Evolutionary conservation across 1,284 basidiomycete genomes (phyloP).

Genomic region (Irpex sp.): DNA sequence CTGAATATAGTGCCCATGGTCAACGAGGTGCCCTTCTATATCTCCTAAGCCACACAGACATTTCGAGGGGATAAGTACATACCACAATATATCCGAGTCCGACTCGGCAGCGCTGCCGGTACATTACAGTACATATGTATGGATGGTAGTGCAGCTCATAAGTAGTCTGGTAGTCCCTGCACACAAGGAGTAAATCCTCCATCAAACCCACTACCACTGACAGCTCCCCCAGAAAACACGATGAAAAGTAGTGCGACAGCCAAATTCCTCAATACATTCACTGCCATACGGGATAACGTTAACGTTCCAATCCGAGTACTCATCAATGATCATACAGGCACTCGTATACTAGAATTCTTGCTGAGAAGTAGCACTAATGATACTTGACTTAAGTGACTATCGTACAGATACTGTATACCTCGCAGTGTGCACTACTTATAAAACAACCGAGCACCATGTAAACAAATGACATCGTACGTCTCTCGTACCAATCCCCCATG

Average conservation of each 20-base stretch:
- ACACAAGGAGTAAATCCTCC: too few relatives aligned
- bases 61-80: too few relatives aligned
- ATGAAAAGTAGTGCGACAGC: not conserved
- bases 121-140: too few relatives aligned
- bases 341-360: too few relatives aligned
- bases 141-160: too few relatives aligned
- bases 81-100: too few relatives aligned
- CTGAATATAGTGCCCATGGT: too few relatives aligned
- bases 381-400: not conserved
- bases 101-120: too few relatives aligned
- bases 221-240: not conserved
- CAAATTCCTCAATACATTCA: not conserved
- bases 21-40: too few relatives aligned
- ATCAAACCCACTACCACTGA: not conserved
- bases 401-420: not conserved
- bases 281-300: not conserved
- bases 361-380: not conserved
- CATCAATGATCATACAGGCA: not conserved
- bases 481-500: not conserved
- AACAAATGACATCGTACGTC: not conserved
- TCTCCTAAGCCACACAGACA: too few relatives aligned
- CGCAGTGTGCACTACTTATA: not conserved
- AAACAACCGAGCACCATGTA: not conserved
- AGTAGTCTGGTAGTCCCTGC: too few relatives aligned
- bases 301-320: not conserved